Base-by-base conservation (phyloP, 768 basidiomycete species). In the Rhizopogon rudus region DNA sequence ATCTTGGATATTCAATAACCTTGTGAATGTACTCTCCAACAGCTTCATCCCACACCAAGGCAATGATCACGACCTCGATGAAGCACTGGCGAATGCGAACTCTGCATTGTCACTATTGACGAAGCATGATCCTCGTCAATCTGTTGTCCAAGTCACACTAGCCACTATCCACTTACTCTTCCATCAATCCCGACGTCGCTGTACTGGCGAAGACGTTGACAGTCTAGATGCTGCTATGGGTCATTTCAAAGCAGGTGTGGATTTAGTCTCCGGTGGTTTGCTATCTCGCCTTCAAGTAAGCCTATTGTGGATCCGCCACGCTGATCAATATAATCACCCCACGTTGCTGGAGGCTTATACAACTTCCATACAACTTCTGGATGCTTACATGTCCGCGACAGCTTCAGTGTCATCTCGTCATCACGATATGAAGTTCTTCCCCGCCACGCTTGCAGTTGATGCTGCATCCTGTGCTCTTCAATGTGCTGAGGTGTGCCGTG, bases 391-490 rank as follows among this genome's bases (percentile, higher is more conserved):
- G 10, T 31, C 39, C 5, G 40, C 25, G 0, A 45, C 25, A 6
- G 28, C 59, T 3, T 60, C 28, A 12, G 52, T 33, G 37, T 41
- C 33, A n/a, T 53, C 14, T 10, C 42, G 16, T 20, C 54, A 50
- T 41, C 7, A 29, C 0, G 17, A 17, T 3, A 13, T 50, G 29
- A 40, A 39, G 28, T 1, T 1, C 10, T 40, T n/a, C 17, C 31
- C 53, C 6, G 6, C 39, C n/a, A 40, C 41, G 17, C 35, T 61
- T 39, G 61, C 61, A 7, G 5, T 53, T n/a, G 53, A 58, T 40
- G 64, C 65, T n/a, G 63, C 58, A 2, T 39, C 58, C 1, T 58
- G 54, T 40, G 66, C 63, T 16, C 57, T 61, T 50, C n/a, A 29
- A 6, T 28, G 52, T 7, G 53, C 49, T 5, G 39, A 60, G 28